Evolutionary conservation across 306 rosid species (phyloP).

Genomic region (Gleditsia sinensis): DNA sequence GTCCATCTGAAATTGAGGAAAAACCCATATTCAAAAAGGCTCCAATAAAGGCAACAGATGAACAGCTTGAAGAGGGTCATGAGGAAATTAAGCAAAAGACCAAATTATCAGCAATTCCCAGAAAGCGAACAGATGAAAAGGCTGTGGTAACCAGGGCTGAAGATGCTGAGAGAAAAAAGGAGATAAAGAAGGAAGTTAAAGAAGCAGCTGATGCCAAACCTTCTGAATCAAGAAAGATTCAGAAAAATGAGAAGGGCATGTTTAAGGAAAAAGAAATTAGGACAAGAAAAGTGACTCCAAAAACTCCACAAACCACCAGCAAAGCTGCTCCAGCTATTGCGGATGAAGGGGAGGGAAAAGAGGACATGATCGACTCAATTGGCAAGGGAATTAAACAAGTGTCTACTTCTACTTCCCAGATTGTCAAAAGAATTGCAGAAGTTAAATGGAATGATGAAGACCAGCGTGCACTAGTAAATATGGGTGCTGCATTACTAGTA

Average conservation of each 20-base stretch:
- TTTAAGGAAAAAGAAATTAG: constrained; percentile 33
- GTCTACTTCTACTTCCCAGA: constrained; percentile 28
- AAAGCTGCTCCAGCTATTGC: background rate
- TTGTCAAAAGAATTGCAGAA: constrained; percentile 32
- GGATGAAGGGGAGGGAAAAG: constrained; percentile 3
- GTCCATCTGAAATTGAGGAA: too few relatives aligned
- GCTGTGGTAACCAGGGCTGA: too few relatives aligned
- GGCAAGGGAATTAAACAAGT: constrained; percentile 41
- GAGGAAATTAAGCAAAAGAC: background rate
- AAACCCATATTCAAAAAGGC: background rate
- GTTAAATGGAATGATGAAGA: constrained; percentile 46
- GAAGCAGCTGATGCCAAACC: constrained; percentile 21
- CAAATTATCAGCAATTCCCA: background rate
- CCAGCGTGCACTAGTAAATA: constrained; percentile 48
- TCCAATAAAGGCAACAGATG: background rate
- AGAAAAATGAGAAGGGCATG: constrained; percentile 7
- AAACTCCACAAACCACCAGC: background rate
- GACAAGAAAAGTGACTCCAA: constrained; percentile 25
- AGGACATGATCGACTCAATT: constrained; percentile 6
- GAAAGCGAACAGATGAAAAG: background rate
- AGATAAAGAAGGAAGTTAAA: background rate
- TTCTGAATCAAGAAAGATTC: constrained; percentile 14
- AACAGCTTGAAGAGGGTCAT: background rate
- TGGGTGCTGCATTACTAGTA: constrained; percentile 61
- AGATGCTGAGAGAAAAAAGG: background rate